Evolutionary conservation across 1,284 basidiomycete genomes (phyloP).

Genomic region (Porodaedalea pini): DNA sequence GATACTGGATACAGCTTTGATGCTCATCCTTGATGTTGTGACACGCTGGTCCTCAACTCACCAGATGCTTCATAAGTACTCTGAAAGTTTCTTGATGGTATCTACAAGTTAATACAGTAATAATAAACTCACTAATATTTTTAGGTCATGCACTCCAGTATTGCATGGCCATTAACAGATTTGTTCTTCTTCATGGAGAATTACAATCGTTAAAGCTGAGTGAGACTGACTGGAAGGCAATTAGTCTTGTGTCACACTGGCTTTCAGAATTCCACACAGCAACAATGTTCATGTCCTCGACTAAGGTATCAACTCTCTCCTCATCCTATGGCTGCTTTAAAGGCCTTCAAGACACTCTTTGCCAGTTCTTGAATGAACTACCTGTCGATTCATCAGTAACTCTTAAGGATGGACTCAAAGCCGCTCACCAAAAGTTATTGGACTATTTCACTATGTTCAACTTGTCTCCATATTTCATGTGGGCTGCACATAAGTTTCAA

Average conservation of each 20-base stretch:
- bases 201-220: too few species aligned
- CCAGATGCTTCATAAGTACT: slow-evolving; percentile 26
- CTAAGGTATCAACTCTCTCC: slow-evolving; percentile 25
- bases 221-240: slow-evolving; percentile 25
- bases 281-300: slow-evolving; percentile 30
- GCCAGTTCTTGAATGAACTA: slow-evolving; percentile 12
- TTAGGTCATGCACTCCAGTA: background rate
- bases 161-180: background rate
- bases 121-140: too few species aligned
- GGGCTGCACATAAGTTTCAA: slow-evolving; percentile 22
- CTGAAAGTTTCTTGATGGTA: background rate
- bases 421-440: slow-evolving; percentile 24
- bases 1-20: too few species aligned
- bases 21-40: slow-evolving; percentile 27
- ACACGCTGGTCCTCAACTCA: slow-evolving; percentile 30
- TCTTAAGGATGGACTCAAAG: slow-evolving; percentile 16
- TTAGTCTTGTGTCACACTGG: slow-evolving; percentile 25
- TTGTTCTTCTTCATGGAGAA: slow-evolving; percentile 20
- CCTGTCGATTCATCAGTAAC: slow-evolving; percentile 7
- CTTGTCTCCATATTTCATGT: slow-evolving; percentile 23
- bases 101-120: too few species aligned
- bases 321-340: slow-evolving; percentile 23
- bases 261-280: slow-evolving; percentile 25
- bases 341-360: slow-evolving; percentile 24
- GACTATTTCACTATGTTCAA: slow-evolving; percentile 22